Conservation (phyloP, 176 grass and related monocot genomes). For the Eleusine coracana region DNA sequence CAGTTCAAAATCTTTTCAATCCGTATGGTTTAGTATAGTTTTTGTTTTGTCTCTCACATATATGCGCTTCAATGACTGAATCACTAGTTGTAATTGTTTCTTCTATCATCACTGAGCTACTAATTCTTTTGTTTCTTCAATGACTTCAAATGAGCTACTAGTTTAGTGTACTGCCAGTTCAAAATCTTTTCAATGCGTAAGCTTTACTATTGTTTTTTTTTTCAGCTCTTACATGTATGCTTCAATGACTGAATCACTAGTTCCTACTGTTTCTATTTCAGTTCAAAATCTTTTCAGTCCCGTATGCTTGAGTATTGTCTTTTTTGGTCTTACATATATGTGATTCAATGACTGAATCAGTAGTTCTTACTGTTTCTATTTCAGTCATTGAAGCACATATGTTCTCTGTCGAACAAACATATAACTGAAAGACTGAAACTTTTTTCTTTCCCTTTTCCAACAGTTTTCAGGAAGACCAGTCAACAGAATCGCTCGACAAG, state of each 20-base stretch:
- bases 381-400: neutral
- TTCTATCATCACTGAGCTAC: too few relatives aligned
- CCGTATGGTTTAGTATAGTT: neutral
- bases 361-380: neutral
- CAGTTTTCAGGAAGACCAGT: slow-evolving; percentile 27
- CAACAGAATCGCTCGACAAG: neutral
- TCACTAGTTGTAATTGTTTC: too few relatives aligned
- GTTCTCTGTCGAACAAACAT: neutral
- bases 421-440: neutral
- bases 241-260: neutral
- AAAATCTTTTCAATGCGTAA: neutral
- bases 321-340: neutral
- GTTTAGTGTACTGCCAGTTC: neutral
- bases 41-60: neutral
- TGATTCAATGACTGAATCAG: neutral
- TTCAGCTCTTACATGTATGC: neutral
- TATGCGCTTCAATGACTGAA: neutral
- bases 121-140: too few relatives aligned
- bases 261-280: neutral
- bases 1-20: neutral
- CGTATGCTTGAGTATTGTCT: neutral
- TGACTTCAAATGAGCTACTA: neutral
- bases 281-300: neutral
- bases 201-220: neutral
- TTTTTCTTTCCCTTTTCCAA: neutral